Evolutionary conservation across 2,329 filamentous ascomycete species (phyloP).

Genomic region (Dryadomyces quercus-mongolicae): DNA sequence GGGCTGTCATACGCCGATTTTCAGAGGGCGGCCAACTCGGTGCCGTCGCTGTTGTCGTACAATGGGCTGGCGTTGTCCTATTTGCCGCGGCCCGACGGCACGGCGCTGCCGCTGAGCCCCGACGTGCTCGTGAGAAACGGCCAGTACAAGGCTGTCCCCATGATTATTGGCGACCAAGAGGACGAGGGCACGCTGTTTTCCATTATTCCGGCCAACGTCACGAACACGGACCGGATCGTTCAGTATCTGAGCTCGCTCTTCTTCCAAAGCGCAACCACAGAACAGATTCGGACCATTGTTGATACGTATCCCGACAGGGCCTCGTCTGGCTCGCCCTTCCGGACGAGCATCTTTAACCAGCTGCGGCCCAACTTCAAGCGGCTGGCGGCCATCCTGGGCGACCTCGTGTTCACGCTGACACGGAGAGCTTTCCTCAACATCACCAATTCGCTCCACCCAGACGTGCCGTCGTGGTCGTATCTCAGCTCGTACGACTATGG

Average conservation of each 20-base stretch:
- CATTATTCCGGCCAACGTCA: slow-evolving; percentile 57
- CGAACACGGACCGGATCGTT: slow-evolving; percentile 43
- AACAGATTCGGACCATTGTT: slow-evolving; percentile 43
- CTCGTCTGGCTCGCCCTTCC: slow-evolving; percentile 57
- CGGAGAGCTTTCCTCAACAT: slow-evolving; percentile 50
- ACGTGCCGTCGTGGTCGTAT: slow-evolving; percentile 62
- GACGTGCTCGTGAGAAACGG: slow-evolving; percentile 42
- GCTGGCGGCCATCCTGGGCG: slow-evolving; percentile 61
- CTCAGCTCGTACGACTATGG: slow-evolving; percentile 60
- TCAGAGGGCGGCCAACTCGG: slow-evolving; percentile 55
- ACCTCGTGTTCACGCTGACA: slow-evolving; percentile 61
- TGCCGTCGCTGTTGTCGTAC: slow-evolving; percentile 57
- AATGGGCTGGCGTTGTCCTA: slow-evolving; percentile 59
- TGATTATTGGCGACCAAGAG: slow-evolving; percentile 60
- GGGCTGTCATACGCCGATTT: slow-evolving; percentile 44
- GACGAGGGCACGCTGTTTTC: slow-evolving; percentile 70
- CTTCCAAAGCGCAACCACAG: slow-evolving; percentile 43
- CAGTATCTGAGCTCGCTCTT: slow-evolving; percentile 48
- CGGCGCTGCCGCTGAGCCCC: slow-evolving; percentile 46
- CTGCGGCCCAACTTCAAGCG: slow-evolving; percentile 69
- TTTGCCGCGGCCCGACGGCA: slow-evolving; percentile 60
- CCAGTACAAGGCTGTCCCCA: slow-evolving; percentile 34
- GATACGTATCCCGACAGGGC: slow-evolving; percentile 46
- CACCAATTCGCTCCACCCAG: slow-evolving; percentile 33
- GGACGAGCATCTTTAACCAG: slow-evolving; percentile 54